Conservation (phyloP, 1,284 basidiomycete genomes). For the Leccinum fuscescens region DNA sequence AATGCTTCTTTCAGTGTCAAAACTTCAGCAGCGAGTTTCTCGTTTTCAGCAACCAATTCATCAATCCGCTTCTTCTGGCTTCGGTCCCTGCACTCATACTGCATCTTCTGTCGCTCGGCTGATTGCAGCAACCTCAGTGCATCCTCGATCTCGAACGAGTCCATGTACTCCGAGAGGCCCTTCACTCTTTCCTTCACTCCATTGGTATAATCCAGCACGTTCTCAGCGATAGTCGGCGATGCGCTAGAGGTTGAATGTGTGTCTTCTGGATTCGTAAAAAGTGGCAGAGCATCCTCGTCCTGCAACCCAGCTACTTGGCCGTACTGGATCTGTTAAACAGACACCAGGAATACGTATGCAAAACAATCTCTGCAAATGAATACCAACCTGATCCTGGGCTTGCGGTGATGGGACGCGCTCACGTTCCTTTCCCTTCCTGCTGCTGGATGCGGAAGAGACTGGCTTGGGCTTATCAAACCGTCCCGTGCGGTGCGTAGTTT, state of each 20-base stretch:
- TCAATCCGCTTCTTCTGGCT: conserved; percentile 25
- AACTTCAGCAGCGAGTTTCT: conserved; percentile 18
- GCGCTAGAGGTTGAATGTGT: conserved; percentile 7
- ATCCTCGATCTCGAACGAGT: conserved; percentile 25
- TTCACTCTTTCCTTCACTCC: conserved; percentile 29
- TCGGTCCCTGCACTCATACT: conserved; percentile 25
- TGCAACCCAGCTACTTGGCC: neutral
- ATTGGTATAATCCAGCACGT: conserved; percentile 24
- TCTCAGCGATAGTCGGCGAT: conserved; percentile 30
- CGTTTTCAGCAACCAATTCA: conserved; percentile 24
- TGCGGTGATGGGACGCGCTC: conserved; percentile 6
- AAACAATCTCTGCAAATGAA: neutral
- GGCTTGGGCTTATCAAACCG: neutral
- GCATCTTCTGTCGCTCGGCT: conserved; percentile 25
- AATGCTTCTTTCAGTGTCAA: conserved; percentile 15
- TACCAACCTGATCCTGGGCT: conserved; percentile 15
- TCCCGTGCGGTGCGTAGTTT: conserved; percentile 6
- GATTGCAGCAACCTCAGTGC: conserved; percentile 17
- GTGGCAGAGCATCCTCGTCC: conserved; percentile 17
- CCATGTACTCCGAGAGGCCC: conserved; percentile 27
- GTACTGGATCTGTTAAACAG: neutral
- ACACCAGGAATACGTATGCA: neutral
- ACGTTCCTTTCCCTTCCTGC: conserved; percentile 26
- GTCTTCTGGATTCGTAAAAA: conserved; percentile 22
- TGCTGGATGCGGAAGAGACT: conserved; percentile 1